Base-by-base conservation (phyloP, 2,329 filamentous ascomycete genomes). In the Fusarium sp. region DNA sequence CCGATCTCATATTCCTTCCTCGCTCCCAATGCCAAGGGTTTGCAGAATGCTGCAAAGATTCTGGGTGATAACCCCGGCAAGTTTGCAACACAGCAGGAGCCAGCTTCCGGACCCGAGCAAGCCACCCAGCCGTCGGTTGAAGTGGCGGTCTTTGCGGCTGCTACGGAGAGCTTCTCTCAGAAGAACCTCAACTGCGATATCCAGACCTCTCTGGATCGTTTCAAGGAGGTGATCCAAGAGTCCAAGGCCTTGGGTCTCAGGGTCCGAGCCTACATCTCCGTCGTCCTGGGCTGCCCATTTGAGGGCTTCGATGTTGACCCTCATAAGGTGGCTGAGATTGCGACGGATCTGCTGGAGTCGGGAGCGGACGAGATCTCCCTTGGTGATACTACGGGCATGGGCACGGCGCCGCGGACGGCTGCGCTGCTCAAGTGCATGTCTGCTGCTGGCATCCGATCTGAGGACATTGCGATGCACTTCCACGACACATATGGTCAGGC, bases 331-430 rank as follows among this genome's bases (percentile, higher is more conserved):
- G 91, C 90, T 0, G 88, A 92, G 74, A 90, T 93, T 52, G 92
- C 93, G 0, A 89, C 86, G 69, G 91, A 86, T 79, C 84, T 98
- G 58, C 87, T 98, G 1, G 93, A 95, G 79, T 94, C 96, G 87
- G 95, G 95, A 20, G 95, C 94, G 22, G 94, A 97, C 79, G 95
- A 98, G 86, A 95, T 98, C 75, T 94, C 93, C 2, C 89, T 98
- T 1, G 95, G 95, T 8, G 95, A 98, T 79, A 98, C 95, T 0
- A 96, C 95, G 0, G 95, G 95, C 20, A 95, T 97, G 89, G 95
- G 95, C 35, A 97, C 94, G 0, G 92, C 91, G n/a, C 91, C 91
- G 20, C 86, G 90, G 65, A 94, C 92, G 3, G 85, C 86, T 65
- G 89, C 90, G 65, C 84, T 95, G 56, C 85, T 95, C 67, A 87